Conservation (phyloP, 176 grass and related monocot species). For the Canna indica region DNA sequence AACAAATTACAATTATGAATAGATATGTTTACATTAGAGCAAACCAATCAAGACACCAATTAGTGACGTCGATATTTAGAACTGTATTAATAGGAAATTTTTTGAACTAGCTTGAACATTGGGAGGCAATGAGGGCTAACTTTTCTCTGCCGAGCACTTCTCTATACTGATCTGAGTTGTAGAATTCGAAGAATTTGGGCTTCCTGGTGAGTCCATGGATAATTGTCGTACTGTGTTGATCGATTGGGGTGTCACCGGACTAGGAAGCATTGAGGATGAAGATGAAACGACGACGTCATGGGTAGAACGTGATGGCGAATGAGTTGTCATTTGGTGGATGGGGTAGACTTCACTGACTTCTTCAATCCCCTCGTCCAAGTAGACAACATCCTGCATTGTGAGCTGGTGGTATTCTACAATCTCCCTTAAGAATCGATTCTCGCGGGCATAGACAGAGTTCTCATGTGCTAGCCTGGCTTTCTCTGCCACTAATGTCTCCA, state of each 20-base stretch:
- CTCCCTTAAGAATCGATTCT: slow-evolving; percentile 83
- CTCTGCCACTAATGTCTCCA: slow-evolving; percentile 79
- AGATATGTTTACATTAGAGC: too few species aligned
- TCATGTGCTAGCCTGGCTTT: slow-evolving; percentile 69
- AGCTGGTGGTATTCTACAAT: slow-evolving; percentile 88
- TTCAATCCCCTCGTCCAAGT: slow-evolving; percentile 37
- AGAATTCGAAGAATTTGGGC: not conserved
- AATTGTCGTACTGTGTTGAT: not conserved
- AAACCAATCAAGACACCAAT: not conserved
- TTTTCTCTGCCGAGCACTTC: not conserved
- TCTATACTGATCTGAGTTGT: not conserved
- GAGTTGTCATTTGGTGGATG: not conserved
- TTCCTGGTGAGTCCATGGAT: not conserved
- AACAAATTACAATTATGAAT: too few species aligned
- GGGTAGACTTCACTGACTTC: slow-evolving; percentile 7
- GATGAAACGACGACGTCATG: not conserved
- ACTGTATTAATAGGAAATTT: too few species aligned
- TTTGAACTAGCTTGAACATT: not conserved
- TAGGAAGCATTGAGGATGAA: not conserved
- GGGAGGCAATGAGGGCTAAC: not conserved
- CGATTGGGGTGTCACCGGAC: not conserved
- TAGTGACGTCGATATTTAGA: not conserved
- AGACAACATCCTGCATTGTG: slow-evolving; percentile 57
- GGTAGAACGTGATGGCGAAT: not conserved
- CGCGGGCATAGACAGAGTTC: slow-evolving; percentile 64